Evolutionary conservation across 345 rosid species (phyloP), one percentile per base, ranked within the genome.

Genomic region (Eutrema heterophyllum): DNA sequence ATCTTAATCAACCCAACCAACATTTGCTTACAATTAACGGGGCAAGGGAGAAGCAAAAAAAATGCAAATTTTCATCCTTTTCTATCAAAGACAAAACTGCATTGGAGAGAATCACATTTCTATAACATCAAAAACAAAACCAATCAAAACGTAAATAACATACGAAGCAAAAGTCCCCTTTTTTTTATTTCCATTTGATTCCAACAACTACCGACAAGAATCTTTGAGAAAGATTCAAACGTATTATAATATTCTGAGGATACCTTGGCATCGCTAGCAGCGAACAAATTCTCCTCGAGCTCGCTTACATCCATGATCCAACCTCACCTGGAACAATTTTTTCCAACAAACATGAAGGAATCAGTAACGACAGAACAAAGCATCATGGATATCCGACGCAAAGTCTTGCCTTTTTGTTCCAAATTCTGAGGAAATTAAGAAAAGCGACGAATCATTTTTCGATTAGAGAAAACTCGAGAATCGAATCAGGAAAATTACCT

Each of bases 231-330:
- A 48, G 35, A 52, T 3, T 60, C 6, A 10, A 48, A 64, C 18
- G 7, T 30, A 6, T 30, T 30, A 6, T 30, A 30, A 30, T 16
- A 21, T 29, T 6, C 2, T 2, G 51, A 46, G 13, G 41, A 36
- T 83, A 96, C 99, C 99, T 92, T 96, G 72, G 98, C 98, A 89
- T 96, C 99, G 68, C 87, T 84, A 14, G 86, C 94, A 12, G 96
- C 96, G 79, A 96, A 92, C 36, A 90, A 81, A 79, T 78, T 92
- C 77, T 96, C 99, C 81, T 96, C 99, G 52, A 92, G 89, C 83
- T 96, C 96, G 36, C 78, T 68, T 27, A 82, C 70, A 74, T 96
- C 99, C 99, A 96, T 96, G 53, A 48, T 78, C 76, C 75, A 65
- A 74, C 67, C 81, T 82, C 82, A 81, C 81, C 30, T 26, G 39